phyloP scores from a whole-genome alignment of 805 yeast genomes.

The Ogataea nonfermentans region DNA sequence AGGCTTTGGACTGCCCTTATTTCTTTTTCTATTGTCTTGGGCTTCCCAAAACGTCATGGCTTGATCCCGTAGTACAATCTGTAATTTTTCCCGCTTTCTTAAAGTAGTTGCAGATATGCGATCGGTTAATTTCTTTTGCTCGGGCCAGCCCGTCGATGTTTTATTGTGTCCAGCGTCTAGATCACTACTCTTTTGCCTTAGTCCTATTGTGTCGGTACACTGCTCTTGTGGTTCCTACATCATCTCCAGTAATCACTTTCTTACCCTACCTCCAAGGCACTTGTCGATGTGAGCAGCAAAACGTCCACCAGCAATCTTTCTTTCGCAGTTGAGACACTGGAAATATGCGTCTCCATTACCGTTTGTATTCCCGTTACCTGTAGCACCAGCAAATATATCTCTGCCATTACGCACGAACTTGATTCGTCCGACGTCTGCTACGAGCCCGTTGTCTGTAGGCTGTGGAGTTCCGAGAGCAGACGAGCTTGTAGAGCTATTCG shows the following conservation, averaged over 20 bases:
- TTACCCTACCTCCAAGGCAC: conserved; percentile 72
- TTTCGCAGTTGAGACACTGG: conserved; percentile 73
- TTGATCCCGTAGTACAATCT: too few relatives aligned
- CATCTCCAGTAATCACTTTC: conserved; percentile 33
- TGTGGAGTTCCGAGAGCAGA: conserved; percentile 26
- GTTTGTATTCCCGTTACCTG: conserved; percentile 5
- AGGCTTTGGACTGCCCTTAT: not conserved
- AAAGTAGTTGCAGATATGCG: conserved; percentile 2
- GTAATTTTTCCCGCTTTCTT: not conserved
- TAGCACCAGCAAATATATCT: conserved; percentile 30
- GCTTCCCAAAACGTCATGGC: not conserved
- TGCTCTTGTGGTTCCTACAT: too few relatives aligned
- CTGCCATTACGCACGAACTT: conserved; percentile 29
- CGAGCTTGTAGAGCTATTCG: conserved; percentile 15
- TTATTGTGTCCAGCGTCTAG: conserved; percentile 1
- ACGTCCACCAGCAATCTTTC: conserved; percentile 87
- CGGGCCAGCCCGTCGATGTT: conserved; percentile 9
- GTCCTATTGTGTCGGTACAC: too few relatives aligned
- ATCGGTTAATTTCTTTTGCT: not conserved
- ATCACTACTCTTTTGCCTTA: too few relatives aligned
- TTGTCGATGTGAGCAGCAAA: conserved; percentile 93
- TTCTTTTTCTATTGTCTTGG: conserved; percentile 5
- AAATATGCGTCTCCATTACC: conserved; percentile 49
- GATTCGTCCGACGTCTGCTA: conserved; percentile 33
- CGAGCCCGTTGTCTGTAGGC: conserved; percentile 16